These are phyloP conservation scores for Talaromyces atroroseus DNA, from an alignment of 2,329 filamentous ascomycete species.

Conservation along the genomic window DNA sequence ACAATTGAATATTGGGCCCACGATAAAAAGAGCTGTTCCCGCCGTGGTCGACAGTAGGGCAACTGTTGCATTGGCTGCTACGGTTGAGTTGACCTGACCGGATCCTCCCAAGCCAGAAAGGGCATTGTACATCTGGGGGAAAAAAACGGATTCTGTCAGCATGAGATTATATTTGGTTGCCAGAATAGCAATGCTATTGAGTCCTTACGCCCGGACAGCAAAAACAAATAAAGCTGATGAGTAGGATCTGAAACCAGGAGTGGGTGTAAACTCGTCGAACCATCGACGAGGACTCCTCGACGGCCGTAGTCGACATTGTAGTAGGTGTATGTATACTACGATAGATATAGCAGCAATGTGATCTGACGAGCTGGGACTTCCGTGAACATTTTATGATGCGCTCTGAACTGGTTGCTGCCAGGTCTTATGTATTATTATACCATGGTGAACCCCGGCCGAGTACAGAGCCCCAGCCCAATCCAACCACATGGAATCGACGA, in stretches of 20 bases:
- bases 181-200: not conserved
- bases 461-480: not conserved
- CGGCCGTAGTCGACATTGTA: constrained; percentile 17
- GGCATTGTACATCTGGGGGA: constrained; percentile 44
- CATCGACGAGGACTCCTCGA: constrained; percentile 12
- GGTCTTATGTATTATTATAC: constrained; percentile 1
- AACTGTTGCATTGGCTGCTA: constrained; percentile 45
- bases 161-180: not conserved
- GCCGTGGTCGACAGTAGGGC: constrained; percentile 42
- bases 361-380: not conserved
- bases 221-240: constrained; percentile 48
- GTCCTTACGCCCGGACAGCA: constrained; percentile 42
- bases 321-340: not conserved
- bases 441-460: constrained; percentile 1
- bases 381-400: not conserved
- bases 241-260: constrained; percentile 45
- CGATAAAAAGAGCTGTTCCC: constrained; percentile 41
- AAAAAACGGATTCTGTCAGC: not conserved
- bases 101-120: constrained; percentile 43
- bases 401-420: not conserved
- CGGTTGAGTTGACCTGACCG: constrained; percentile 42
- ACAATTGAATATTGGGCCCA: constrained; percentile 40
- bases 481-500: not conserved
- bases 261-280: constrained; percentile 33
- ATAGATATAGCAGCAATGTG: not conserved